Evolutionary conservation across 169 alveolate genomes (phyloP), one percentile per base, ranked within the genome.

Genomic region (Cryptosporidium bovis): DNA sequence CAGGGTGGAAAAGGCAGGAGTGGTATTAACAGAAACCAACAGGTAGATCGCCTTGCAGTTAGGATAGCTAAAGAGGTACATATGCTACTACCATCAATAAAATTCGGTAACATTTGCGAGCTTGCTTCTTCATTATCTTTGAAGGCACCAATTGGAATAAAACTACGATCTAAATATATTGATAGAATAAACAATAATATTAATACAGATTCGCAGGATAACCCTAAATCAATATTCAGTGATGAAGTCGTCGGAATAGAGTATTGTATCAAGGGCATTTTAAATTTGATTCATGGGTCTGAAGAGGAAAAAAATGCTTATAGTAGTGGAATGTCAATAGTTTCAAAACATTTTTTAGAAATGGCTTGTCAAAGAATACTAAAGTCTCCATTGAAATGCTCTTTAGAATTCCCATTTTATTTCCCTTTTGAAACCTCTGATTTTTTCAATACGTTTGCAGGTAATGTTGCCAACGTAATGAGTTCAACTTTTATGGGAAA

Each of bases 11-110:
- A 18, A 8, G 36, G 46, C 51, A 18, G 20, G 53, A 31, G 0
- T 31, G 48, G 48, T 18, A 12, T 56, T 44, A 53, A 29, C 16
- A 31, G 67, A 29, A 56, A 20, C 18, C 87, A 62, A 40, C 40
- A 34, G 20, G 55, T 27, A 18, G 87, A 77, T 46, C 33, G 60
- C 24, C 3, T 77, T n/a, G 87, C 87, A 6, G 29, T 60, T 34
- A 77, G 15, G 36, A 60, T 77, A 6, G 87, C 87, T 10, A 77
- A 77, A 62, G 87, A 60, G 24, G 33, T 77, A 13, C 87, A 77
- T 60, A 31, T 40, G 5, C n/a, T 56, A 24, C 29, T 62, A 27
- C 87, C 87, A 33, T 13, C 36, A 6, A 36, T 77, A 2, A 77
- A 62, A 24, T 77, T 77, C 36, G 56, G 65, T 31, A 44, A 62